phyloP scores from a whole-genome alignment of 257 asterid genomes.

The Solanum dulcamara region DNA sequence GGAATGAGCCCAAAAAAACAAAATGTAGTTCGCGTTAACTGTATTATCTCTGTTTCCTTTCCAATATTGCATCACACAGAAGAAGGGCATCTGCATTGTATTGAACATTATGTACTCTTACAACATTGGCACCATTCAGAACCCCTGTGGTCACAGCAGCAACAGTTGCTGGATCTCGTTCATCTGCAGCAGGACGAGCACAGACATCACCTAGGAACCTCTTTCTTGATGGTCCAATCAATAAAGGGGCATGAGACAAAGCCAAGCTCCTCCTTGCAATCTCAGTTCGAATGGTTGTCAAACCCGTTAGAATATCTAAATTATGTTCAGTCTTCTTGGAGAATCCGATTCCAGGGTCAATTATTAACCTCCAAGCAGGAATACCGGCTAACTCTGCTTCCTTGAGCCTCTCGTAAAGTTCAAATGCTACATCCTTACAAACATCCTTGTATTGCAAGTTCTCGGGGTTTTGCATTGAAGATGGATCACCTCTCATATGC shows the following conservation, averaged over 20 bases:
- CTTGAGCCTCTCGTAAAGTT: slow-evolving; percentile 35
- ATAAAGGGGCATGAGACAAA: slow-evolving; percentile 50
- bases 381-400: slow-evolving; percentile 75
- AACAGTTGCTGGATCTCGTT: slow-evolving; percentile 78
- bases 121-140: slow-evolving; percentile 74
- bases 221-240: slow-evolving; percentile 85
- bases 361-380: slow-evolving; percentile 89
- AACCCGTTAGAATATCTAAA: slow-evolving; percentile 51
- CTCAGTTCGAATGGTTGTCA: slow-evolving; percentile 41
- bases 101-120: slow-evolving; percentile 75
- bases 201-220: slow-evolving; percentile 84
- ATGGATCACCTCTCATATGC: slow-evolving; percentile 95
- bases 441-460: slow-evolving; percentile 46
- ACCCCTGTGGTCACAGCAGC: slow-evolving; percentile 57
- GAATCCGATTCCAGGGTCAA: slow-evolving; percentile 90
- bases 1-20: neutral
- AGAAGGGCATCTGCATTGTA: slow-evolving; percentile 62
- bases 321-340: slow-evolving; percentile 75
- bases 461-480: slow-evolving; percentile 66
- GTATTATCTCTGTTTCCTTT: slow-evolving; percentile 16
- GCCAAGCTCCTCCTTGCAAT: slow-evolving; percentile 56
- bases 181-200: slow-evolving; percentile 25
- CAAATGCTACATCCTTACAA: slow-evolving; percentile 55
- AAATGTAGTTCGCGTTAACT: neutral
- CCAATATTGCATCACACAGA: slow-evolving; percentile 74